Conservation (phyloP, 1,284 basidiomycete species). For the Heterobasidion irregulare region DNA sequence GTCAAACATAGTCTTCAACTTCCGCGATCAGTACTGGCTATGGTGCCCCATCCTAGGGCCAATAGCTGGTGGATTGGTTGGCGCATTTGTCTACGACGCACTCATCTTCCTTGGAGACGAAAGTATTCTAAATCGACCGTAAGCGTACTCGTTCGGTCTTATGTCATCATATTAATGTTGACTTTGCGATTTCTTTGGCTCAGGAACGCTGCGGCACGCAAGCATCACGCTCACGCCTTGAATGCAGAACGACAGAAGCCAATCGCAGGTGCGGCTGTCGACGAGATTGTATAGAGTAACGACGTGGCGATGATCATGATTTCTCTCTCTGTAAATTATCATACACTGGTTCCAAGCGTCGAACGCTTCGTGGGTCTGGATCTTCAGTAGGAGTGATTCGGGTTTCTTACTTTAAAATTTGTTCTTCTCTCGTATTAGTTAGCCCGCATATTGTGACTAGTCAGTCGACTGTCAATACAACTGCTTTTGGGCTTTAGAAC, state of each 20-base stretch:
- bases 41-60: conserved; percentile 64
- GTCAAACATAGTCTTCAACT: conserved; percentile 29
- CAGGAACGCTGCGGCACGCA: conserved; percentile 7
- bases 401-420: too few species aligned
- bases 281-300: background rate
- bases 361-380: too few species aligned
- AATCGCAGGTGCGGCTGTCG: background rate
- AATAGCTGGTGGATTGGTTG: conserved; percentile 45
- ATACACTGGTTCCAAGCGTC: background rate
- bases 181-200: background rate
- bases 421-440: too few species aligned
- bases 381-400: too few species aligned
- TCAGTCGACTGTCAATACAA: too few species aligned
- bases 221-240: background rate
- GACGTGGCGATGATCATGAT: background rate
- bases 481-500: too few species aligned
- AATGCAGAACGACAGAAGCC: background rate
- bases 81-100: conserved; percentile 43
- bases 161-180: background rate
- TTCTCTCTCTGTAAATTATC: background rate
- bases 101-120: conserved; percentile 47
- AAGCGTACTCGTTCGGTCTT: conserved; percentile 12
- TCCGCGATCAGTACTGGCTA: conserved; percentile 63
- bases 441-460: too few species aligned
- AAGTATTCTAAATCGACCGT: conserved; percentile 47